Base-by-base conservation (phyloP, 1,284 basidiomycete genomes). In the Rhodotorula sp. region DNA sequence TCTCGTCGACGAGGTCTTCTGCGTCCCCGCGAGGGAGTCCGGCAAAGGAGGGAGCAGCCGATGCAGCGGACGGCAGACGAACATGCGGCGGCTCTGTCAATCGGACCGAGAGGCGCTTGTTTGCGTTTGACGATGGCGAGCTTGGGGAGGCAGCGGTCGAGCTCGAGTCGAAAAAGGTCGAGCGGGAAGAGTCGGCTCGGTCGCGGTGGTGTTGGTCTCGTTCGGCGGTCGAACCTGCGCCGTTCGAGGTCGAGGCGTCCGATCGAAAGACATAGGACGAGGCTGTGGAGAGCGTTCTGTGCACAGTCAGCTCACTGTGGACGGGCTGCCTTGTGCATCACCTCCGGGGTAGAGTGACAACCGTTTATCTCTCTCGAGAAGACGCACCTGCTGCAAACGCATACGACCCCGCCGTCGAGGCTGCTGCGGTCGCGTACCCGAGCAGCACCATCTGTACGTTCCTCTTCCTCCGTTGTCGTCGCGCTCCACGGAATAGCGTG, bases 1-100 rank as follows among this genome's bases (percentile, higher is more conserved):
- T 85, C 46, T 84, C 80, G 54, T 85, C 81, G 51, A 72, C 70
- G n/a, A 72, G 57, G 49, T 72, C 67, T 21, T 72, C 70, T 12
- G 51, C 67, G 20, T 72, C 70, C 18, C 70, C 70, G 5, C 70
- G 54, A 0, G 49, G 29, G 3, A 43, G 51, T 4, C 8, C 3
- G 23, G 8, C n/a, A 10, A 15, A 12, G 48, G 39, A n/a, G 57
- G 48, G 18, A n/a, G 20, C 5, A 20, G n/a, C 29, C n/a, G 54
- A 46, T 29, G 39, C 58, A 20, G 60, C 64, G 31, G n/a, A 66
- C 16, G 57, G 64, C 6, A 59, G 39, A n/a, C 10, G 59, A 26
- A 20, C 52, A 29, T 15, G 54, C 39, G 39, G 21, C 43, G 63
- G 54, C 10, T 64, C 43, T 20, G 43, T 20, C 43, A 64, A 20